Percentiles rank a stretch among this genome's conserved stretches.
Evolutionary conservation across 1,284 basidiomycete genomes (phyloP).

Genomic region (Ganoderma leucocontextum): DNA sequence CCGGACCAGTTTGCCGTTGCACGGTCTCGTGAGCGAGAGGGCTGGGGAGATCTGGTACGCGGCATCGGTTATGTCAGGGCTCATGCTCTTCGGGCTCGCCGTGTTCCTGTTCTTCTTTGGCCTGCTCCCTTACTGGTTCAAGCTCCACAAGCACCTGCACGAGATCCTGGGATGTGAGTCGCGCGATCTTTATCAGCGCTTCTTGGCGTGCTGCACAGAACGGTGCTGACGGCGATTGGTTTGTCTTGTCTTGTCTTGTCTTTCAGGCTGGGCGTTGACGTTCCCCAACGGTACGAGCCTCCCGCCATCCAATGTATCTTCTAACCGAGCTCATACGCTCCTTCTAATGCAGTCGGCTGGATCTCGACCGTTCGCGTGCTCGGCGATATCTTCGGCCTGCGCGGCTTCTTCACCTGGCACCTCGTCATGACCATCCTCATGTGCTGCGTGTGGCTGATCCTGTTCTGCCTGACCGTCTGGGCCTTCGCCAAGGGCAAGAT

Average conservation of each 20-base stretch:
- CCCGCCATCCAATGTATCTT: neutral
- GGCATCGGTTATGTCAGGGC: slow-evolving; percentile 47
- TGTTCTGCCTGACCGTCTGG: slow-evolving; percentile 50
- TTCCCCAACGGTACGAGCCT: slow-evolving; percentile 52
- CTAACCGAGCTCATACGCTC: slow-evolving; percentile 1
- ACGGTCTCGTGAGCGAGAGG: slow-evolving; percentile 48
- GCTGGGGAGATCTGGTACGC: slow-evolving; percentile 60
- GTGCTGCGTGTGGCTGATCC: slow-evolving; percentile 49
- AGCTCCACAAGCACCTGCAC: slow-evolving; percentile 54
- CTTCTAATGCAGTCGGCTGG: slow-evolving; percentile 50
- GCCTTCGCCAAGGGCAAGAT: slow-evolving; percentile 55
- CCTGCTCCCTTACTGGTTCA: slow-evolving; percentile 57
- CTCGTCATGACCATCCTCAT: slow-evolving; percentile 49
- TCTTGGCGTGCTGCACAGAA: neutral
- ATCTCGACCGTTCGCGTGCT: slow-evolving; percentile 51
- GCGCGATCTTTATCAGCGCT: slow-evolving; percentile 8
- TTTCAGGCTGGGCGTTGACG: slow-evolving; percentile 54
- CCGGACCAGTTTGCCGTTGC: slow-evolving; percentile 45
- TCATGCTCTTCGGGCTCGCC: slow-evolving; percentile 56
- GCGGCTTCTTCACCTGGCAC: slow-evolving; percentile 50
- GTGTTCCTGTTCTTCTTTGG: slow-evolving; percentile 58
- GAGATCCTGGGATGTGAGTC: slow-evolving; percentile 59
- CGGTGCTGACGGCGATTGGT: slow-evolving; percentile 1
- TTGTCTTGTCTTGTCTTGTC: neutral
- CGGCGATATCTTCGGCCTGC: slow-evolving; percentile 51